Evolutionary conservation across 2,329 filamentous ascomycete species (phyloP), one percentile per base, ranked within the genome.

Genomic region (Colletotrichum lentis): DNA sequence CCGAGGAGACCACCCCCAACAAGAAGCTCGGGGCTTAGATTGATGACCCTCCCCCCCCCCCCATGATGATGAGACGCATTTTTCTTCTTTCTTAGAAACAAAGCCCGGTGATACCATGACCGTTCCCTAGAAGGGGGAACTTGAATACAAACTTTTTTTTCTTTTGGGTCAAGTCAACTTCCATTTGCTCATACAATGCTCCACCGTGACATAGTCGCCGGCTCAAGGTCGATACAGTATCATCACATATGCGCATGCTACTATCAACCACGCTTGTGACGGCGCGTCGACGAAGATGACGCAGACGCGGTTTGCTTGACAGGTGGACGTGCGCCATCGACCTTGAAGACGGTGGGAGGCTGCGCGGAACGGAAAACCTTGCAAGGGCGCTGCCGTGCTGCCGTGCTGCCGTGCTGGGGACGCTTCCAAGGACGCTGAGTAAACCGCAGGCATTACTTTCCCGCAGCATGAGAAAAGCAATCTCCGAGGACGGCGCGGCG

Each of bases 1-100:
- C 74, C 63, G 72, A 72, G 35, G 73, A 74, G 54, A 76, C 76
- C 60, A 80, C 80, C 6, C 70, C 77, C 57, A 83, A 83, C 76
- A 83, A 82, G 74, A 75, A 75, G 22, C 82, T 79, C 56, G 49
- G 49, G 56, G 56, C 56, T 49, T 59, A 49, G 44, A 59, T 39
- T 35, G 56, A 59, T 16, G 56, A 37, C 56, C 31, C 31, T 7
- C 7, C 2, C 1, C 31, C 31, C 31, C 31, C 31, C 7, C 8
- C 31, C 49, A 54, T 62, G 43, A 56, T 24, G 50, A 65, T 44
- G 49, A 49, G 43, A 58, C 27, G 27, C 37, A 20, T 44, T 62
- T 44, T 55, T 47, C 22, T 20, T 39, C 41, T 59, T 24, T 37
- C 35, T 31, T 62, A 60, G 57, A 52, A 22, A 56, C 22, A 60